Percentiles rank a stretch among this genome's conserved stretches.
These are phyloP conservation scores for Coffea canephora DNA, from an alignment of 257 asterid genomes.

Conservation along the genomic window DNA sequence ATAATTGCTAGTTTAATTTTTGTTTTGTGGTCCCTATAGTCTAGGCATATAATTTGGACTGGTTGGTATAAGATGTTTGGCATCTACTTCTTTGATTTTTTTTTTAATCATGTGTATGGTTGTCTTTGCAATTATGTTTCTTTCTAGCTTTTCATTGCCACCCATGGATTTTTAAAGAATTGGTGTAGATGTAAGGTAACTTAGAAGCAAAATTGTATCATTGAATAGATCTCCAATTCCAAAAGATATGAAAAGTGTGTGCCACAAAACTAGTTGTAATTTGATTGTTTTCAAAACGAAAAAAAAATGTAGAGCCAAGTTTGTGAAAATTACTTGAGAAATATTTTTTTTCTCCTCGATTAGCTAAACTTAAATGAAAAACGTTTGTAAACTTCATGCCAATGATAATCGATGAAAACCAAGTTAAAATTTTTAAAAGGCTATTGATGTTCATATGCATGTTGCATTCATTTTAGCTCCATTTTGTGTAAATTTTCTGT, in stretches of 20 bases:
- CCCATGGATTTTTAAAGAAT: not conserved
- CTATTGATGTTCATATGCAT: not conserved
- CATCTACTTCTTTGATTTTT: not conserved
- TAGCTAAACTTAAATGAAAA: not conserved
- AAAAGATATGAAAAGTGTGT: not conserved
- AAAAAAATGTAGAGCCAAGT: no score
- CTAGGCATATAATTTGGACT: not conserved
- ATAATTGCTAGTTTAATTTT: not conserved
- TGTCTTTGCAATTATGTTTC: slow-evolving; percentile 1
- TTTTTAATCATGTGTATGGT: not conserved
- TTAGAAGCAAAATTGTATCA: slow-evolving; percentile 8
- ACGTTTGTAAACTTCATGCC: no score
- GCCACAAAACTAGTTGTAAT: not conserved
- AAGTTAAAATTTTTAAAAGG: not conserved
- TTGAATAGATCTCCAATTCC: not conserved
- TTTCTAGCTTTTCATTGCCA: not conserved
- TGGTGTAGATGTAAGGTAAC: not conserved
- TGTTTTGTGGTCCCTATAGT: slow-evolving; percentile 6
- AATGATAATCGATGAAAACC: not conserved
- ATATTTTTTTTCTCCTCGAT: not conserved
- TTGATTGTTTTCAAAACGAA: not conserved
- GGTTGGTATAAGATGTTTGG: not conserved
- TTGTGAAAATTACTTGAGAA: not conserved
- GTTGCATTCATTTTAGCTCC: not conserved
- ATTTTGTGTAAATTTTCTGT: not conserved